Base-by-base conservation (phyloP, 305 asterid species). In the Caryopteris hybrid region DNA sequence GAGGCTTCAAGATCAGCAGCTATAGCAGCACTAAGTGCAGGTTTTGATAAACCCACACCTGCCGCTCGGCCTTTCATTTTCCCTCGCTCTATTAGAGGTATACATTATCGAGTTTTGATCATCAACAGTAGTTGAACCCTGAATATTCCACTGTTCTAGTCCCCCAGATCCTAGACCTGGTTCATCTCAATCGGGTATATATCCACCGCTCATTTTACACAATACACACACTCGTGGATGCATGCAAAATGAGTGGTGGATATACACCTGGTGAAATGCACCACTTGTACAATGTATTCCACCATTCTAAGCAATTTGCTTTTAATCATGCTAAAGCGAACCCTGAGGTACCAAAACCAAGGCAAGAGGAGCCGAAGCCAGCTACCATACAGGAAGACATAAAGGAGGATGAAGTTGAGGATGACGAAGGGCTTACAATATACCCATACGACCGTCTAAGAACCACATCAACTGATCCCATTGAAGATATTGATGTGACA, bases 371-470 rank as follows among this genome's bases (percentile, higher is more conserved):
- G 11, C 64, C 79, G 1, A 89, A 86, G 84, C 96, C 98, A 27
- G 96, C 79, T 65, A 89, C 97, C 38, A 89, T 95, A 75, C 78
- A 86, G 53, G 98, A 95, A 84, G 98, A 88, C 42, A 75, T 79
- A 41, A 86, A 80, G 77, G 99, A 92, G 80, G 90, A 74, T 47
- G 99, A 89, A 23, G 85, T 70, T 72, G 99, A 89, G 69, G 98
- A 95, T 31, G 97, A 76, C 3, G 84, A 85, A 64, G 97, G 92
- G 23, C 91, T 88, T 64, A 77, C 86, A 6, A 72, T 74, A 38
- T 70, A 84, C 78, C 96, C 96, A 8, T 95, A 88, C 33, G 97
- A 89, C 4, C 91, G 95, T 63, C 94, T 95, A 57, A 88, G 3
- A 36, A 88, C 86, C 14, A 34, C 79, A 25, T 82, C 97, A 4